These are phyloP conservation scores for Onygena corvina DNA, from an alignment of 2,329 filamentous ascomycete genomes.

Conservation along the genomic window DNA sequence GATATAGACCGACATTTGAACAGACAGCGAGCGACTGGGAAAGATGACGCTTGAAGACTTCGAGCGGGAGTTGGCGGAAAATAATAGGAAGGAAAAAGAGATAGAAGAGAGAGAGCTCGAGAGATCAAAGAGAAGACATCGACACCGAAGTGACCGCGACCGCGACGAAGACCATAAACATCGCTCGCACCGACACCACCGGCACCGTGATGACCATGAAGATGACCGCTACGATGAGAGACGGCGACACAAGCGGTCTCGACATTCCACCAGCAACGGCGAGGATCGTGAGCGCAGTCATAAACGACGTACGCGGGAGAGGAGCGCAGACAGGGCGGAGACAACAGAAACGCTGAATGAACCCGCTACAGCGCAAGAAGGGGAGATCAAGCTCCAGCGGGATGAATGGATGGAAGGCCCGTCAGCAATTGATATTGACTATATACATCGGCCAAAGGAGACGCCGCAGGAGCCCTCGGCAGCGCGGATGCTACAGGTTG, in stretches of 20 bases:
- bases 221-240: conserved; percentile 34
- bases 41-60: conserved; percentile 58
- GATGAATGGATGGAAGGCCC: conserved; percentile 95
- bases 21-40: not conserved
- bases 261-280: conserved; percentile 40
- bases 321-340: conserved; percentile 33
- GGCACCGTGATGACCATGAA: conserved; percentile 30
- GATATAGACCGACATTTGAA: too few species aligned
- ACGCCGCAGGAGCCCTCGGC: conserved; percentile 39
- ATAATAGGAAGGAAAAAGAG: conserved; percentile 27
- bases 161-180: conserved; percentile 22
- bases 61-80: conserved; percentile 58
- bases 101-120: conserved; percentile 20
- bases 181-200: conserved; percentile 37
- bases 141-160: conserved; percentile 27
- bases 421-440: conserved; percentile 70
- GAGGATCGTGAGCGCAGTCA: conserved; percentile 37
- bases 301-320: conserved; percentile 36
- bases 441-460: conserved; percentile 49
- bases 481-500: conserved; percentile 37
- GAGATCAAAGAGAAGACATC: conserved; percentile 26
- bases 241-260: conserved; percentile 54
- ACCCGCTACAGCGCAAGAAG: conserved; percentile 28
- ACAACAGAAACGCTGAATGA: not conserved
- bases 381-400: conserved; percentile 45